Evolutionary conservation across 2,329 filamentous ascomycete species (phyloP).

Genomic region (Blastomyces emzantsi): DNA sequence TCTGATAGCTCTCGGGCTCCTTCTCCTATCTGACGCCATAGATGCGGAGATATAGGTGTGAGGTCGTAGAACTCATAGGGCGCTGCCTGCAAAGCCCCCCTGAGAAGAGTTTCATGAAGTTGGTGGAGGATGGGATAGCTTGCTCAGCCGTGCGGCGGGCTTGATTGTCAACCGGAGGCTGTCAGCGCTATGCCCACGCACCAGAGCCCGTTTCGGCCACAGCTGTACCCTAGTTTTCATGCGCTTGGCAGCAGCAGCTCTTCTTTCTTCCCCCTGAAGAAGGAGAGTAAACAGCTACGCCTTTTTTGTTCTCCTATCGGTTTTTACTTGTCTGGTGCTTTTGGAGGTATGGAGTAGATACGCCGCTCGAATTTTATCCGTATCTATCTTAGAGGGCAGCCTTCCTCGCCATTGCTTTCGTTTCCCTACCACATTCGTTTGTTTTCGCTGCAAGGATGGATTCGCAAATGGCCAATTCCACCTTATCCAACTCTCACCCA

Average conservation of each 20-base stretch:
- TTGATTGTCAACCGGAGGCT: background rate
- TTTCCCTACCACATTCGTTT: background rate
- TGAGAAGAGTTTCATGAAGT: background rate
- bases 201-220: background rate
- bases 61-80: background rate
- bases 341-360: background rate
- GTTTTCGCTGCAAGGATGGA: background rate
- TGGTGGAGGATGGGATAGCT: background rate
- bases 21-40: conserved; percentile 17
- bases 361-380: background rate
- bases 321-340: background rate
- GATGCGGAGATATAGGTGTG: background rate
- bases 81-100: background rate
- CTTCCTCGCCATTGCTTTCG: background rate
- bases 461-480: conserved; percentile 14
- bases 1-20: conserved; percentile 18
- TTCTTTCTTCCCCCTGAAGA: background rate
- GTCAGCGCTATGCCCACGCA: background rate
- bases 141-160: too few relatives aligned
- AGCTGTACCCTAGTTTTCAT: background rate
- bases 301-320: background rate
- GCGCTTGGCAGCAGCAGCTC: background rate
- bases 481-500: conserved; percentile 43
- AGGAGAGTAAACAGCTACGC: background rate
- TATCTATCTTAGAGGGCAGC: background rate